Percentiles rank a stretch among this genome's conserved stretches.
Conservation (phyloP, 2,329 filamentous ascomycete species). For the Aspergillus viridinutans region DNA sequence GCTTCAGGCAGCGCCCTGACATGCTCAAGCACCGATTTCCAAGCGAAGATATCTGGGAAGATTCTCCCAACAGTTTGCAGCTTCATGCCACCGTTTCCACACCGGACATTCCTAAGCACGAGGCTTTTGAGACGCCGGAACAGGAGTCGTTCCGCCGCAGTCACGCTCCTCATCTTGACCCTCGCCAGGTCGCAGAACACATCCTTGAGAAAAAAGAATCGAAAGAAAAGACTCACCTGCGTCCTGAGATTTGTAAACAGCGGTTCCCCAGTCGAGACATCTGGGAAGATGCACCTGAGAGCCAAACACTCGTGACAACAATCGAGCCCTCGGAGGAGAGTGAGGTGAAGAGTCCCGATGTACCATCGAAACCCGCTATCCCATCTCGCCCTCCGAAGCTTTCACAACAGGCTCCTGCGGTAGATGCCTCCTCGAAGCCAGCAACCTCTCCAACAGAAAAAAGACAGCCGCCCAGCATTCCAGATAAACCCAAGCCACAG, state of each 20-base stretch:
- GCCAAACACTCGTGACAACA: conserved; percentile 72
- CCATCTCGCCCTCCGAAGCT: conserved; percentile 34
- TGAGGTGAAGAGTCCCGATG: conserved; percentile 41
- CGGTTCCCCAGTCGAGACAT: conserved; percentile 89
- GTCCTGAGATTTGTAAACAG: conserved; percentile 55
- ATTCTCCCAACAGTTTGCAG: conserved; percentile 80
- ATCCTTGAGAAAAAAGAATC: conserved; percentile 30
- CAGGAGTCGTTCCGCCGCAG: conserved; percentile 46
- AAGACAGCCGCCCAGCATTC: conserved; percentile 50
- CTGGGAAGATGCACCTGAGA: conserved; percentile 91
- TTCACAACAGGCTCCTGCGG: conserved; percentile 26
- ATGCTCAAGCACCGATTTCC: conserved; percentile 70
- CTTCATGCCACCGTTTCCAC: conserved; percentile 76
- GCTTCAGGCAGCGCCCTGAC: conserved; percentile 52
- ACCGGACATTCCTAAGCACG: conserved; percentile 58
- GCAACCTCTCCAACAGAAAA: conserved; percentile 46
- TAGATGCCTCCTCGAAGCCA: conserved; percentile 32
- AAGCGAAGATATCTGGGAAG: conserved; percentile 96
- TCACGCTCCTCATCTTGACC: conserved; percentile 37
- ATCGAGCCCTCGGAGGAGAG: conserved; percentile 50
- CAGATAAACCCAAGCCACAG: conserved; percentile 60
- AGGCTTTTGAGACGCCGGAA: conserved; percentile 42
- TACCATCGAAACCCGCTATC: conserved; percentile 30
- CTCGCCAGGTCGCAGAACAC: conserved; percentile 32
- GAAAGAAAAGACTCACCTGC: conserved; percentile 22